Conservation (phyloP, 1,139 yeast species). For the Debaryomyces psychrophilus region DNA sequence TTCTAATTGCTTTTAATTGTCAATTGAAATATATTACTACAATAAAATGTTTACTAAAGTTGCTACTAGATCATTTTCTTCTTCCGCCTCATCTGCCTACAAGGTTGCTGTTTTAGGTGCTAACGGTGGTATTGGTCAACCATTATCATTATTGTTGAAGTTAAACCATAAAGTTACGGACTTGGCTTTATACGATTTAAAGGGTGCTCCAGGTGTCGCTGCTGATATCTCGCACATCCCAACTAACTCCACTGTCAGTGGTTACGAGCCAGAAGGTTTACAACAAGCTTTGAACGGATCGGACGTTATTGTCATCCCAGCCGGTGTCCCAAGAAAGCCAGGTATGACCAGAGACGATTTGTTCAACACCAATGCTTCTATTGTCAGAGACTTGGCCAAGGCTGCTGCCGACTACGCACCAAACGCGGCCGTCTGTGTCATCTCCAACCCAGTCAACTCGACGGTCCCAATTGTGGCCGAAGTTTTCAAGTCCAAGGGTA, state of each 20-base stretch:
- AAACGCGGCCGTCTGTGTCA: slow-evolving; percentile 72
- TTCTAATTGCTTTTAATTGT: not conserved
- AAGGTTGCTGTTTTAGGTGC: slow-evolving; percentile 80
- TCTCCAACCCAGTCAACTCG: slow-evolving; percentile 95
- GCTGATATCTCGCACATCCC: slow-evolving; percentile 90
- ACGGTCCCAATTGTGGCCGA: slow-evolving; percentile 93
- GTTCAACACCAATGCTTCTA: slow-evolving; percentile 90
- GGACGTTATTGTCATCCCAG: slow-evolving; percentile 85
- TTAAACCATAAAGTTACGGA: slow-evolving; percentile 61
- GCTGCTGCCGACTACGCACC: slow-evolving; percentile 78
- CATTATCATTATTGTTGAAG: slow-evolving; percentile 82
- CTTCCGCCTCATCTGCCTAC: slow-evolving; percentile 63
- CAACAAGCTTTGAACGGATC: slow-evolving; percentile 69
- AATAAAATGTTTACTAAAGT: slow-evolving; percentile 47
- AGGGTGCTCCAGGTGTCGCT: slow-evolving; percentile 90
- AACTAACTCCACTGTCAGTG: slow-evolving; percentile 71
- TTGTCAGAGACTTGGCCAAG: slow-evolving; percentile 80
- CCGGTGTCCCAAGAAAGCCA: slow-evolving; percentile 97
- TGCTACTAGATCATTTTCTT: slow-evolving; percentile 69
- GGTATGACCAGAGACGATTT: slow-evolving; percentile 98
- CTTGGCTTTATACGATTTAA: slow-evolving; percentile 83
- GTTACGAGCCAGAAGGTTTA: slow-evolving; percentile 66
- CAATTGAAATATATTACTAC: slow-evolving; percentile 2
- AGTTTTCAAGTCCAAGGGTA: slow-evolving; percentile 73
- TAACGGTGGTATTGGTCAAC: slow-evolving; percentile 93